Base-by-base conservation (phyloP, 1,284 basidiomycete genomes). In the Irpex sp. region DNA sequence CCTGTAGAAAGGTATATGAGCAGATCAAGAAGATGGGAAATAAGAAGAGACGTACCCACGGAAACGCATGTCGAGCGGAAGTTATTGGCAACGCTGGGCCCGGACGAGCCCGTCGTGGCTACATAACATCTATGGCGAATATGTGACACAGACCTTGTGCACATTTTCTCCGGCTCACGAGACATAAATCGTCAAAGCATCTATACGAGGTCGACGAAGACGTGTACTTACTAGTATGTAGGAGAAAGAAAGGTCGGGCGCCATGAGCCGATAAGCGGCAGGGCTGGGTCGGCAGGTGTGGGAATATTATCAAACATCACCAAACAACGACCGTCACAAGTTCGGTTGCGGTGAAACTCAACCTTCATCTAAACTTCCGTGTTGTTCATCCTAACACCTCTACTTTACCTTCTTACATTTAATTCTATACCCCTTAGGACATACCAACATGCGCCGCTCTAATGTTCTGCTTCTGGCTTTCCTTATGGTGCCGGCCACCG, bases 401-500 rank as follows among this genome's bases (percentile, higher is more conserved):
- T 45, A 45, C 39, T 45, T n/a, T 45, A 45, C 39, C 12, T 45
- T n/a, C 28, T 7, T 1, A 3, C 39, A 45, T n/a, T 5, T 45
- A 45, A 45, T 45, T 14, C 4, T 45, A 45, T 45, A 45, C 39
- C 39, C 39, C 9, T 8, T 45, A 33, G 28, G 28, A 7, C n/a
- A 7, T 12, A 12, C 16, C 39, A 45, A 14, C 9, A 69, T 71
- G 67, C 66, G 66, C 51, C 56, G 67, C 61, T 57, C 61, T 39
- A 58, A 63, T 54, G 18, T 63, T 21, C n/a, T 72, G 18, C 36
- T 67, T 39, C 51, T 72, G n/a, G 52, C 71, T 52, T 49, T 73
- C 42, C 28, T 69, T 1, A 60, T 69, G 59, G 71, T 70, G 68
- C 73, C 71, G 67, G 68, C 61, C 69, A 68, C 75, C 56, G 80